Base-by-base conservation (phyloP, 768 basidiomycete species). In the Mycena vulgaris region DNA sequence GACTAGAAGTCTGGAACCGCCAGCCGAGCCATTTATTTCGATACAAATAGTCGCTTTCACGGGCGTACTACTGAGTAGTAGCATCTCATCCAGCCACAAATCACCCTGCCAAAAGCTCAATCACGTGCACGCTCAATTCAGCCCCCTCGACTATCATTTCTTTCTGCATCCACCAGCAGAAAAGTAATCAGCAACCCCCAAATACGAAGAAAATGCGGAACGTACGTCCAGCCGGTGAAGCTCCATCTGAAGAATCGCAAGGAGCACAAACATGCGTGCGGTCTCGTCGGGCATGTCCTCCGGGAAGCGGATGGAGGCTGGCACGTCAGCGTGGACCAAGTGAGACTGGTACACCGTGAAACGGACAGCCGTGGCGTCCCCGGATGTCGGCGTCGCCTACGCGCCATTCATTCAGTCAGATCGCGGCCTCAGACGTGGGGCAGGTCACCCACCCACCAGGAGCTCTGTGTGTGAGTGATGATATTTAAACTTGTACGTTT, bases 241-340 rank as follows among this genome's bases (percentile, higher is more conserved):
- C 55, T 66, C 65, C 8, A 56, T 66, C 11, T 66, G 30, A 21
- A 66, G 33, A 11, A 66, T 59, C 45, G 47, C 45, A 55, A 66
- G 58, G 17, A 66, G 31, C 17, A 59, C 23, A 21, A 59, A 66
- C 65, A 66, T 47, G 23, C 56, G 23, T 56, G 58, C 65, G 14
- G 16, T 23, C 19, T 66, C 65, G 56, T 66, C 42, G 31, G 58
- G 55, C 55, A 66, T 66, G 5, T 28, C 10, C 4, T 6, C 8
- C 33, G 65, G 65, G 30, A 66, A 59, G 3, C 48, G 21, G 17
- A 66, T 66, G 14, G n/a, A 37, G 9, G 65, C 65, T 3, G 30
- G 39, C 3, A 49, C 56, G 65, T 23, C 47, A 27, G 40, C 37
- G n/a, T 48, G n/a, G 28, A 58, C 30, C 3, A 66, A 30, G 35